Percentiles rank a stretch among this genome's conserved stretches.
Conservation (phyloP, 345 rosid genomes). For the Gossypium sturtianum region DNA sequence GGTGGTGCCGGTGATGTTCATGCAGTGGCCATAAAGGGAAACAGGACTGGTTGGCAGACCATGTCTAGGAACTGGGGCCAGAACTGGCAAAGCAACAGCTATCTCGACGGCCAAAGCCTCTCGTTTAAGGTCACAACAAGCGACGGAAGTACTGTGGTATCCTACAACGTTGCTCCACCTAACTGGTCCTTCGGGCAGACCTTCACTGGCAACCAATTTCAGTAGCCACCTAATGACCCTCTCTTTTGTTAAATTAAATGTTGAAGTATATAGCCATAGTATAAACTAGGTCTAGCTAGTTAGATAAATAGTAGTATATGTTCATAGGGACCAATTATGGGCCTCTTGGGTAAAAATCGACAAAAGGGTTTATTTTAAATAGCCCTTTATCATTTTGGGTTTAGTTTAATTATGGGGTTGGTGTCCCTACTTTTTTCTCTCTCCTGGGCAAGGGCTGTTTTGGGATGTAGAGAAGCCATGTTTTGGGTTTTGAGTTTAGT, state of each 20-base stretch:
- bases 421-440: background rate
- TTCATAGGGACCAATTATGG: background rate
- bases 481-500: background rate
- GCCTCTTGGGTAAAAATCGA: conserved; percentile 13
- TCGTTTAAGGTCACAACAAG: conserved; percentile 75
- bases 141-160: conserved; percentile 49
- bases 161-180: conserved; percentile 56
- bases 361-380: background rate
- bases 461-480: background rate
- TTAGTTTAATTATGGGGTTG: background rate
- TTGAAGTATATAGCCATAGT: too few relatives aligned
- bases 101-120: conserved; percentile 62
- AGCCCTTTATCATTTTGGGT: conserved; percentile 25
- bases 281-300: too few relatives aligned
- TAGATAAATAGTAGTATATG: too few relatives aligned
- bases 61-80: conserved; percentile 91
- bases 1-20: conserved; percentile 84
- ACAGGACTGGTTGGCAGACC: conserved; percentile 66
- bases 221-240: conserved; percentile 11
- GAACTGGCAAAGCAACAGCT: conserved; percentile 73
- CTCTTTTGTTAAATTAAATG: too few relatives aligned
- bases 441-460: too few relatives aligned
- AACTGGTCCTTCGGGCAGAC: conserved; percentile 84
- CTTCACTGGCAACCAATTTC: conserved; percentile 51
- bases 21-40: conserved; percentile 51